Conservation (phyloP, 345 rosid genomes). For the Turnera subulata region DNA sequence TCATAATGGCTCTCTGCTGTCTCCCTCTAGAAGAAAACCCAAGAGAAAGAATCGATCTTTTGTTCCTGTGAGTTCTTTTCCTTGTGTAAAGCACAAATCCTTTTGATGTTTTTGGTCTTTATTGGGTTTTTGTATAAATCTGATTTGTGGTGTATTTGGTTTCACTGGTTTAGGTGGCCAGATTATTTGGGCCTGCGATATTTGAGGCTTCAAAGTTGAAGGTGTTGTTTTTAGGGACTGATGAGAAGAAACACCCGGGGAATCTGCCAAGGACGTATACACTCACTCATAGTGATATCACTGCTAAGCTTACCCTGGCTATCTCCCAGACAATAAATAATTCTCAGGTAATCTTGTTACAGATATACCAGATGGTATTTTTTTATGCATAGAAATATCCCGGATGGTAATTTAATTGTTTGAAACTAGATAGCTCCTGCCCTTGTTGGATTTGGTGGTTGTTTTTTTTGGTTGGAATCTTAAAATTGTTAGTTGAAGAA, state of each 20-base stretch:
- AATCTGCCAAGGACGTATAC: constrained; percentile 90
- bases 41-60: constrained; percentile 37
- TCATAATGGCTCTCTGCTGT: constrained; percentile 37
- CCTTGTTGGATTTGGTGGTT: too few species aligned
- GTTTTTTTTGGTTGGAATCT: too few species aligned
- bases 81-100: not conserved
- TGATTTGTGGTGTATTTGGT: constrained; percentile 10
- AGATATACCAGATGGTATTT: too few species aligned
- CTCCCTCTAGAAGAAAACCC: constrained; percentile 35
- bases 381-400: not conserved
- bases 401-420: too few species aligned
- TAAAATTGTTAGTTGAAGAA: not conserved
- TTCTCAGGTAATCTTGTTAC: constrained; percentile 85
- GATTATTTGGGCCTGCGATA: constrained; percentile 92
- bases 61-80: constrained; percentile 48
- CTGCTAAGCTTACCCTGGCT: constrained; percentile 81
- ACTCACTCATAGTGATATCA: constrained; percentile 85
- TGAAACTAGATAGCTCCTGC: too few species aligned
- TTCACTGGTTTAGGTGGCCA: constrained; percentile 56
- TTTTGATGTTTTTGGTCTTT: not conserved
- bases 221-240: constrained; percentile 81
- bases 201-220: constrained; percentile 92
- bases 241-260: constrained; percentile 87
- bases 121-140: not conserved
- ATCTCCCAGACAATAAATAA: constrained; percentile 87